phyloP scores from a whole-genome alignment of 31 red algal genomes.

The Odonthalia washingtoniensis region DNA sequence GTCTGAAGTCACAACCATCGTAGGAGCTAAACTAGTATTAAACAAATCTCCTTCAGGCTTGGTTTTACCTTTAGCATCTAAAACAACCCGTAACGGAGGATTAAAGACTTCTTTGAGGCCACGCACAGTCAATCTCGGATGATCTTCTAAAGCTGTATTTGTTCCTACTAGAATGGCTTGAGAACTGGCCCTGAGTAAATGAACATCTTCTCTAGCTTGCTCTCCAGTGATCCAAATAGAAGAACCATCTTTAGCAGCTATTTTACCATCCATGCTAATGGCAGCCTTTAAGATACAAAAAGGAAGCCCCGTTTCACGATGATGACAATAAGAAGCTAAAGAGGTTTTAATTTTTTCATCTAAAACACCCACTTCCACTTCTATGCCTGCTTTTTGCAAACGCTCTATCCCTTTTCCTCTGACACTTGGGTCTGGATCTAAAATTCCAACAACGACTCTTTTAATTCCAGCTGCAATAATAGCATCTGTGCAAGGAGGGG shows the following conservation, averaged over 20 bases:
- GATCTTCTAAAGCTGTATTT: slow-evolving; percentile 77
- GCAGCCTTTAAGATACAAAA: slow-evolving; percentile 87
- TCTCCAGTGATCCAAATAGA: slow-evolving; percentile 85
- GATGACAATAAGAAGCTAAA: slow-evolving; percentile 58
- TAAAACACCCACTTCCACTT: slow-evolving; percentile 65
- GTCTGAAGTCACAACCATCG: too few species aligned
- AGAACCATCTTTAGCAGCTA: slow-evolving; percentile 75
- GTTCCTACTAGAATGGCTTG: slow-evolving; percentile 96
- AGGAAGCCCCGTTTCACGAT: slow-evolving; percentile 59
- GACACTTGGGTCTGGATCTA: slow-evolving; percentile 86
- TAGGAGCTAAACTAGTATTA: too few species aligned
- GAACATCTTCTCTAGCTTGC: slow-evolving; percentile 63
- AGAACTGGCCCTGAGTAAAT: slow-evolving; percentile 61
- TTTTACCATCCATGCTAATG: slow-evolving; percentile 94
- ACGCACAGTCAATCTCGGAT: slow-evolving; percentile 91
- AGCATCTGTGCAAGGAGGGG: slow-evolving; percentile 86
- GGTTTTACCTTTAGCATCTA: too few species aligned
- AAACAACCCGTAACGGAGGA: too few species aligned
- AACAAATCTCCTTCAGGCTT: too few species aligned
- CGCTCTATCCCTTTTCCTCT: slow-evolving; percentile 60
- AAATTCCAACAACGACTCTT: slow-evolving; percentile 75
- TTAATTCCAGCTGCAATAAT: slow-evolving; percentile 71
- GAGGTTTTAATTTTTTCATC: slow-evolving; percentile 39
- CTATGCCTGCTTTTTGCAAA: slow-evolving; percentile 71
- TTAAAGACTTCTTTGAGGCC: slow-evolving; percentile 22